Conservation (phyloP, 495 filamentous ascomycete genomes). For the Pyrenopolyporus hunteri region DNA sequence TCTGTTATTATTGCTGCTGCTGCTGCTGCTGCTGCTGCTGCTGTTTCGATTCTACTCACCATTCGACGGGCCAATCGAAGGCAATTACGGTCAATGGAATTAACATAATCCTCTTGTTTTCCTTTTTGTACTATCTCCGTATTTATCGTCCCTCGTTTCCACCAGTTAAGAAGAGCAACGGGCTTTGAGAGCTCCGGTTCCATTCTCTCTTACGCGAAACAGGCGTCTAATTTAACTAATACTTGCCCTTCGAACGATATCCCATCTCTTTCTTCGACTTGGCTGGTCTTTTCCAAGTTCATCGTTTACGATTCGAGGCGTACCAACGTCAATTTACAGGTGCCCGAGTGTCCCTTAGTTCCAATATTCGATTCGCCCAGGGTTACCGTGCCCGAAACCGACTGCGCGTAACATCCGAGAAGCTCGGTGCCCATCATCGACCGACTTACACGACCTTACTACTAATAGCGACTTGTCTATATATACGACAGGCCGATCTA, state of each 20-base stretch:
- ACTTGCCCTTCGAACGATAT: constrained; percentile 2
- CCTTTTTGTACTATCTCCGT: neutral
- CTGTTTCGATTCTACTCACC: constrained; percentile 23
- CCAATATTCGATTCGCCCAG: constrained; percentile 29
- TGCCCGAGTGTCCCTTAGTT: constrained; percentile 11
- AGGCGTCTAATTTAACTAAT: constrained; percentile 11
- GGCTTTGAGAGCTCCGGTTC: constrained; percentile 33
- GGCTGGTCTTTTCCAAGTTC: constrained; percentile 26
- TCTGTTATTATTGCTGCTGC: too few relatives aligned
- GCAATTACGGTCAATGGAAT: constrained; percentile 17
- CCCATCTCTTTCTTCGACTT: constrained; percentile 20
- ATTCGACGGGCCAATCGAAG: constrained; percentile 17
- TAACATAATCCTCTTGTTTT: constrained; percentile 12
- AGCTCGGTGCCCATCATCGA: constrained; percentile 6
- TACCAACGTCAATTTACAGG: constrained; percentile 23
- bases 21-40: too few relatives aligned
- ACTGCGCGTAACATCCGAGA: constrained; percentile 10
- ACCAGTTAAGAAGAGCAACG: constrained; percentile 11
- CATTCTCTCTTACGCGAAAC: constrained; percentile 13
- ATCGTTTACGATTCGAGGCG: constrained; percentile 30
- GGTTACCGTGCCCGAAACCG: constrained; percentile 16
- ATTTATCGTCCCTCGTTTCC: constrained; percentile 25
- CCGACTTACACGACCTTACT: neutral
- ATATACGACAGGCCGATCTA: constrained; percentile 13
- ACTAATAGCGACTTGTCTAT: constrained; percentile 7